Percentiles rank a stretch among this genome's conserved stretches.
Evolutionary conservation across 1,139 yeast genomes (phyloP).

Genomic region (Suhomyces anneliseae): DNA sequence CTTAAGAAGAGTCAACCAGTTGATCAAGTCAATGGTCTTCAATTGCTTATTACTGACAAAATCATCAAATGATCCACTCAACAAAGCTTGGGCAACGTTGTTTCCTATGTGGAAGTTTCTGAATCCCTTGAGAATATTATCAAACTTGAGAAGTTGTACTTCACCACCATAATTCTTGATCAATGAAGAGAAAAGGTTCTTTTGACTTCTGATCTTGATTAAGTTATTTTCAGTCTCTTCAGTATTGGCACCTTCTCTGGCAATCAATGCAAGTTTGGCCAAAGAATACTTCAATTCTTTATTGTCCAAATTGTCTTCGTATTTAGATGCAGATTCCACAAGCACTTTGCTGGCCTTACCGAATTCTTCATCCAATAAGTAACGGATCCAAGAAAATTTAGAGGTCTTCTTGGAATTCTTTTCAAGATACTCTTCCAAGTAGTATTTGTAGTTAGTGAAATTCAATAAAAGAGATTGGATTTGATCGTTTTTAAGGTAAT

Average conservation of each 20-base stretch:
- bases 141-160: conserved; percentile 20
- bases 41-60: conserved; percentile 44
- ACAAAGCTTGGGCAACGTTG: conserved; percentile 17
- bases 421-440: conserved; percentile 53
- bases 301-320: conserved; percentile 43
- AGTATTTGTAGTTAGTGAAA: conserved; percentile 54
- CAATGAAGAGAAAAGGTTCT: conserved; percentile 35
- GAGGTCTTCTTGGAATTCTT: conserved; percentile 49
- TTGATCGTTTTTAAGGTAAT: conserved; percentile 55
- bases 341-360: conserved; percentile 51
- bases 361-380: conserved; percentile 54
- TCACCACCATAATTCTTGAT: conserved; percentile 25
- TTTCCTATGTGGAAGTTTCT: conserved; percentile 20
- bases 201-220: conserved; percentile 50
- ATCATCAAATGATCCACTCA: conserved; percentile 33
- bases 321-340: conserved; percentile 33
- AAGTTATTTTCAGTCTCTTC: conserved; percentile 50
- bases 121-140: conserved; percentile 22
- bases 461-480: conserved; percentile 55
- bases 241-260: conserved; percentile 19
- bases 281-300: conserved; percentile 64
- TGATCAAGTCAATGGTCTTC: conserved; percentile 49
- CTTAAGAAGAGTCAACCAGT: conserved; percentile 55
- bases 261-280: conserved; percentile 59
- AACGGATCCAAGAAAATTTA: conserved; percentile 72